Evolutionary conservation across 2,329 filamentous ascomycete genomes (phyloP).

Genomic region (Aspergillus sp.): DNA sequence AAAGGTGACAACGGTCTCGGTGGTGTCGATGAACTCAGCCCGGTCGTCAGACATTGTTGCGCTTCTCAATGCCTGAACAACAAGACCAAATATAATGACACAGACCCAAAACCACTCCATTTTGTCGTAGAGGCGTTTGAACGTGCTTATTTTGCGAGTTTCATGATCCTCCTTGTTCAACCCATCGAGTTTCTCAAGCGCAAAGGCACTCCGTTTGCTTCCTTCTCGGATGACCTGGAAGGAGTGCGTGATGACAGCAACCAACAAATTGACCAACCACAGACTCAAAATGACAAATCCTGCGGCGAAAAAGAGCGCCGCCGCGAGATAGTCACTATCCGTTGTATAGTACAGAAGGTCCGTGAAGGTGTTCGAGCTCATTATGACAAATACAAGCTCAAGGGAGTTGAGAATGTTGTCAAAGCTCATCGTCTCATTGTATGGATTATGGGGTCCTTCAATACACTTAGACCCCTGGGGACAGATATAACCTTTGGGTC

Average conservation of each 20-base stretch:
- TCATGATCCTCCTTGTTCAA: conserved; percentile 38
- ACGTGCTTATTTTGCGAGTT: conserved; percentile 33
- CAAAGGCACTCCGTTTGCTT: conserved; percentile 90
- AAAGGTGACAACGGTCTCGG: conserved; percentile 74
- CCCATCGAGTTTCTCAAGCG: conserved; percentile 63
- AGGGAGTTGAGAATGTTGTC: conserved; percentile 91
- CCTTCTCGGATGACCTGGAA: conserved; percentile 98
- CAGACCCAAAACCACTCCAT: conserved; percentile 75
- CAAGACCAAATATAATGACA: conserved; percentile 75
- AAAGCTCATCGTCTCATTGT: conserved; percentile 83
- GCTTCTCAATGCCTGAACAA: conserved; percentile 75
- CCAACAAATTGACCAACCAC: conserved; percentile 91
- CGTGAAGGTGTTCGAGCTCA: conserved; percentile 96
- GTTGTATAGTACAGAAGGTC: conserved; percentile 93
- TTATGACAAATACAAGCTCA: conserved; percentile 94
- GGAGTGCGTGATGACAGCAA: conserved; percentile 96
- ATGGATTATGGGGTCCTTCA: conserved; percentile 69
- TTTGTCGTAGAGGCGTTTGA: conserved; percentile 73
- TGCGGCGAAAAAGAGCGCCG: conserved; percentile 71
- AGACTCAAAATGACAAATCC: conserved; percentile 88
- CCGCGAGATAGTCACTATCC: conserved; percentile 83
- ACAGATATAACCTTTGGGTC: conserved; percentile 79
- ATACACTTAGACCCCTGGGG: conserved; percentile 80
- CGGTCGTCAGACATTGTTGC: conserved; percentile 66
- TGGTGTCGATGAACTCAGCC: conserved; percentile 63